Evolutionary conservation across 768 basidiomycete species (phyloP).

Genomic region (Pholiota microspora): DNA sequence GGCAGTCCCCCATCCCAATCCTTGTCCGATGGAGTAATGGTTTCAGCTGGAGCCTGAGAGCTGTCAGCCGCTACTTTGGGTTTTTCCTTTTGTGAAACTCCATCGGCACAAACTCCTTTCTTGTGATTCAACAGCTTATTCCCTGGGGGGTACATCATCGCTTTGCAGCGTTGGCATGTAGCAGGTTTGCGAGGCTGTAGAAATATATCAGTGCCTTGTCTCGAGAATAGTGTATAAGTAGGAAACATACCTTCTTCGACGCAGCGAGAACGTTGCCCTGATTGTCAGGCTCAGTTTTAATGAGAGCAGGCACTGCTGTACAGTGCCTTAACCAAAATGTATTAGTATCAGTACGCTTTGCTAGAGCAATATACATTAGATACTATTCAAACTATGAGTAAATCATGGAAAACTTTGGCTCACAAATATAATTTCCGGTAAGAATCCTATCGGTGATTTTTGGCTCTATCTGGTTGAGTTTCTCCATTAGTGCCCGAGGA

Average conservation of each 20-base stretch:
- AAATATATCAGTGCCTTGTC: too few species aligned
- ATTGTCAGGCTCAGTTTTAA: neutral
- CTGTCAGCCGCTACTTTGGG: too few species aligned
- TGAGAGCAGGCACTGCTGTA: neutral
- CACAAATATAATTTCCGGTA: neutral
- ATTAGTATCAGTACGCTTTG: neutral
- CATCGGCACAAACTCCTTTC: conserved; percentile 10
- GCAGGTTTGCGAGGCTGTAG: neutral
- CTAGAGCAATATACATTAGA: neutral
- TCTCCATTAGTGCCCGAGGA: conserved; percentile 7
- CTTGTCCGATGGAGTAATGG: too few species aligned
- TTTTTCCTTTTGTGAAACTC: neutral
- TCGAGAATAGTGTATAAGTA: neutral
- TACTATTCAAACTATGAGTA: neutral
- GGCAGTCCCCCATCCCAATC: too few species aligned
- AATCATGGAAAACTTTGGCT: neutral
- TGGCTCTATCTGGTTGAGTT: conserved; percentile 5
- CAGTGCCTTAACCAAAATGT: conserved; percentile 10
- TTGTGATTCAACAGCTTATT: conserved; percentile 5
- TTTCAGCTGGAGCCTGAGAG: too few species aligned
- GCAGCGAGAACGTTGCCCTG: too few species aligned
- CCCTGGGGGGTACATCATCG: conserved; percentile 4
- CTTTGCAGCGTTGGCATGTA: conserved; percentile 3
- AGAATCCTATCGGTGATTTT: neutral
- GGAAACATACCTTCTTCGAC: neutral